Evolutionary conservation across 2,329 filamentous ascomycete genomes (phyloP).

Genomic region (Fusarium armeniacum): DNA sequence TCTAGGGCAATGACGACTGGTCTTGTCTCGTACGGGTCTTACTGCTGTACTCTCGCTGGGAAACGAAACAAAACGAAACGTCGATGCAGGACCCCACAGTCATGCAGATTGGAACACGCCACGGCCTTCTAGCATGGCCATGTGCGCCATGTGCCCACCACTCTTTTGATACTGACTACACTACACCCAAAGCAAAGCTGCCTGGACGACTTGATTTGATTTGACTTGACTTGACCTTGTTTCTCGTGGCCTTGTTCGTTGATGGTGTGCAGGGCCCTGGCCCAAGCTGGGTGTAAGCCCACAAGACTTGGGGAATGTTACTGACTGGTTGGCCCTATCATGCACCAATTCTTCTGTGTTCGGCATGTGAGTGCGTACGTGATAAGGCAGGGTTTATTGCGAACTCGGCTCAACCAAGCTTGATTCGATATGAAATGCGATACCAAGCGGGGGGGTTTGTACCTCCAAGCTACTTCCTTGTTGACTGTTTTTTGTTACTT

Average conservation of each 20-base stretch:
- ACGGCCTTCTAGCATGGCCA: slow-evolving; percentile 34
- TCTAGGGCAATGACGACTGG: slow-evolving; percentile 31
- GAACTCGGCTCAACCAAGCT: slow-evolving; percentile 10
- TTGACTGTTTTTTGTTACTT: slow-evolving; percentile 11
- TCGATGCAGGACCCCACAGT: slow-evolving; percentile 47
- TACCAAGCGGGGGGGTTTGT: slow-evolving; percentile 8
- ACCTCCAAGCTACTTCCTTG: slow-evolving; percentile 9
- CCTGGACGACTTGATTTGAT: slow-evolving; percentile 24
- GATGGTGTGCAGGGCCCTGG: slow-evolving; percentile 40
- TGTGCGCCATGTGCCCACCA: slow-evolving; percentile 41
- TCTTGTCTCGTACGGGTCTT: slow-evolving; percentile 27
- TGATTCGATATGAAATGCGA: slow-evolving; percentile 20
- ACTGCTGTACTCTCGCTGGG: slow-evolving; percentile 11
- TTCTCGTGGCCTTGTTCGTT: slow-evolving; percentile 26
- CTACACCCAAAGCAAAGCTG: slow-evolving; percentile 24
- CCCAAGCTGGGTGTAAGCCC: slow-evolving; percentile 8
- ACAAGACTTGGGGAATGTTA: slow-evolving; percentile 23
- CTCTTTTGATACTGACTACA: slow-evolving; percentile 19
- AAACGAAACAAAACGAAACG: slow-evolving; percentile 38
- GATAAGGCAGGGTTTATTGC: slow-evolving; percentile 40
- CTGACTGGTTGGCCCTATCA: slow-evolving; percentile 23
- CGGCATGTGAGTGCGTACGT: slow-evolving; percentile 30
- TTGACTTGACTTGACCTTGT: slow-evolving; percentile 29
- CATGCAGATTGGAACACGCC: slow-evolving; percentile 32
- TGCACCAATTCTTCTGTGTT: slow-evolving; percentile 16